phyloP scores from a whole-genome alignment of 2,329 filamentous ascomycete genomes.

The Diaporthe eres region DNA sequence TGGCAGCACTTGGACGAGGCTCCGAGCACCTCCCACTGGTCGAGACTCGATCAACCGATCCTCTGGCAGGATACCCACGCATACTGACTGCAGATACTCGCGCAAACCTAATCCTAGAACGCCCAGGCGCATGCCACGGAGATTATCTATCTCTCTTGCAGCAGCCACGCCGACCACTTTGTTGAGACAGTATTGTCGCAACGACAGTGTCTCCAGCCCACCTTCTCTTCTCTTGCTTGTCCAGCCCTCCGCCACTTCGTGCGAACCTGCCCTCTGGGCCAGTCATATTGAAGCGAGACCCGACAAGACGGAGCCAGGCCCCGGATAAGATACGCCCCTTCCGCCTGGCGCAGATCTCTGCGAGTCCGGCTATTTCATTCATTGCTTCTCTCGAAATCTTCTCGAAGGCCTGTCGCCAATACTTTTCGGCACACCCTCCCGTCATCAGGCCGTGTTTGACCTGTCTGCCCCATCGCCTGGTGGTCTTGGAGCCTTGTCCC shows the following conservation, averaged over 20 bases:
- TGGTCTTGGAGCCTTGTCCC: conserved; percentile 41
- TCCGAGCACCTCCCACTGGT: conserved; percentile 27
- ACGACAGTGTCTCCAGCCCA: neutral
- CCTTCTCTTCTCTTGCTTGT: conserved; percentile 6
- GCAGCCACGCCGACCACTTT: conserved; percentile 20
- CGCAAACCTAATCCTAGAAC: conserved; percentile 21
- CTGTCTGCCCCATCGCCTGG: conserved; percentile 32
- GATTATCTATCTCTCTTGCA: conserved; percentile 16
- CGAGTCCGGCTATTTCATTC: conserved; percentile 23
- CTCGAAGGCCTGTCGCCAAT: conserved; percentile 19
- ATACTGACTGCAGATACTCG: conserved; percentile 17
- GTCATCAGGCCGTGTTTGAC: conserved; percentile 21
- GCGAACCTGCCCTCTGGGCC: conserved; percentile 12
- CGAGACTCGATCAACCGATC: conserved; percentile 1
- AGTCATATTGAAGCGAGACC: conserved; percentile 33
- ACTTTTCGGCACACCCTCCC: conserved; percentile 26
- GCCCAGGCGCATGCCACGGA: conserved; percentile 26
- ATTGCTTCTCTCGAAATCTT: conserved; percentile 33
- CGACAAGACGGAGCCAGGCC: conserved; percentile 35
- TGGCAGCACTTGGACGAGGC: conserved; percentile 25
- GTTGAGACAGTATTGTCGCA: neutral
- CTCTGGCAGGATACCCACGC: conserved; percentile 27
- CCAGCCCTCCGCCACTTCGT: conserved; percentile 20
- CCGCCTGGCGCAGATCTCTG: conserved; percentile 27
- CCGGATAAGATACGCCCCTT: conserved; percentile 33